A percentile compares a stretch with the other conserved stretches of the same genome.
These are phyloP conservation scores for Onygenales sp. DNA, from an alignment of 2,329 filamentous ascomycete species.

Conservation along the genomic window DNA sequence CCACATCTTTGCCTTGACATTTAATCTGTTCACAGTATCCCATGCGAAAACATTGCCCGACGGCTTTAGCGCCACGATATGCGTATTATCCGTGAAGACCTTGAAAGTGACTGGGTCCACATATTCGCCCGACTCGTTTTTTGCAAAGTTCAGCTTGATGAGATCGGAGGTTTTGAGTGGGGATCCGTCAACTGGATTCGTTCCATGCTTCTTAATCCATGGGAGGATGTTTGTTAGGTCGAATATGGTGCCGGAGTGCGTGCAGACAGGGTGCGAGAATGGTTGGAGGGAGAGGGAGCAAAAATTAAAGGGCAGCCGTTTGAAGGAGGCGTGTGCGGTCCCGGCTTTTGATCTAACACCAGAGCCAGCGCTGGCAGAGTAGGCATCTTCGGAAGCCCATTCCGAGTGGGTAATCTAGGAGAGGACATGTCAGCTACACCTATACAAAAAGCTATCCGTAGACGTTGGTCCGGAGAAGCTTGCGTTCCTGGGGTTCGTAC, in stretches of 20 bases:
- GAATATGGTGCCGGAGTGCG: slow-evolving; percentile 76
- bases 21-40: slow-evolving; percentile 90
- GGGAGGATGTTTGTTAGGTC: slow-evolving; percentile 88
- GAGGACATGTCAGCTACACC: no score
- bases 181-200: slow-evolving; percentile 79
- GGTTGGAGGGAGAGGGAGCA: slow-evolving; percentile 94
- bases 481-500: slow-evolving; percentile 22
- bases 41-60: slow-evolving; percentile 94
- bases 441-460: background rate
- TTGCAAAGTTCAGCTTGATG: slow-evolving; percentile 82
- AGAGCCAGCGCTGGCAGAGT: slow-evolving; percentile 68
- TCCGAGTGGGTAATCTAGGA: slow-evolving; percentile 85
- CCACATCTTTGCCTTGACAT: slow-evolving; percentile 97
- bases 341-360: slow-evolving; percentile 47
- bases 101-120: slow-evolving; percentile 97
- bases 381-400: slow-evolving; percentile 87
- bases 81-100: slow-evolving; percentile 94
- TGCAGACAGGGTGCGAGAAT: slow-evolving; percentile 91
- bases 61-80: slow-evolving; percentile 76
- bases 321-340: slow-evolving; percentile 58
- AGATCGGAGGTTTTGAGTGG: slow-evolving; percentile 72
- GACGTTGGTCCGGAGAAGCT: background rate
- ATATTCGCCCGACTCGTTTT: slow-evolving; percentile 83
- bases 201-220: slow-evolving; percentile 89
- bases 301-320: slow-evolving; percentile 92